These are phyloP conservation scores for Schizophyllum commune DNA, from an alignment of 1,284 basidiomycete genomes.

Conservation along the genomic window DNA sequence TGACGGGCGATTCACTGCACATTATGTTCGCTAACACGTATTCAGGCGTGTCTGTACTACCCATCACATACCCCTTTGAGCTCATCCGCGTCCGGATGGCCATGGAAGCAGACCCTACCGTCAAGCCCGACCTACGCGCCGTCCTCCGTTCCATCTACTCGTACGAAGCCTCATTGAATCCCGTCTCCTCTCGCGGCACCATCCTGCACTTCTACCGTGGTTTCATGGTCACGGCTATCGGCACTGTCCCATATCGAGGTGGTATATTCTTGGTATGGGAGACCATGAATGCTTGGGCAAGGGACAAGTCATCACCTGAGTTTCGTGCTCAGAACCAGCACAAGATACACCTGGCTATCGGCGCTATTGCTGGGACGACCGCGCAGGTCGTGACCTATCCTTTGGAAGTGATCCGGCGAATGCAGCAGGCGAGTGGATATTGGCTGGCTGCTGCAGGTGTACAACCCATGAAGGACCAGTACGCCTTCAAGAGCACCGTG, in stretches of 20 bases:
- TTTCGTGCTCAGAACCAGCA: slow-evolving; percentile 24
- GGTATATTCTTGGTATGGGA: slow-evolving; percentile 95
- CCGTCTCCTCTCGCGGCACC: neutral
- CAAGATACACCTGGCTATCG: slow-evolving; percentile 63
- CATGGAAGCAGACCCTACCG: slow-evolving; percentile 60
- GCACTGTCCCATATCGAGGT: slow-evolving; percentile 96
- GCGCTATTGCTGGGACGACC: slow-evolving; percentile 85
- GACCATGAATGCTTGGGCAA: slow-evolving; percentile 43
- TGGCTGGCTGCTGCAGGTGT: slow-evolving; percentile 38
- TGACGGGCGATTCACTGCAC: too few relatives aligned
- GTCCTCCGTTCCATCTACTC: slow-evolving; percentile 62
- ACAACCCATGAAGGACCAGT: neutral
- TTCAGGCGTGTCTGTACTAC: slow-evolving; percentile 82
- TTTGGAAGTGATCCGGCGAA: slow-evolving; percentile 87
- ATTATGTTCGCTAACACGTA: neutral
- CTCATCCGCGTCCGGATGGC: slow-evolving; percentile 94
- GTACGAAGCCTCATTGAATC: neutral
- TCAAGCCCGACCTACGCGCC: slow-evolving; percentile 30
- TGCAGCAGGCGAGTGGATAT: slow-evolving; percentile 95
- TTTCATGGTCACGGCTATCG: slow-evolving; percentile 70
- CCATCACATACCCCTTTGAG: slow-evolving; percentile 93
- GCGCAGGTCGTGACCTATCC: slow-evolving; percentile 94
- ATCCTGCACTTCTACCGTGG: slow-evolving; percentile 78
- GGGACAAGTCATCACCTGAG: slow-evolving; percentile 45
- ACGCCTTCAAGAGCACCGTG: slow-evolving; percentile 71